Conservation (phyloP, 2,329 filamentous ascomycete genomes). For the Fusarium scirpi region DNA sequence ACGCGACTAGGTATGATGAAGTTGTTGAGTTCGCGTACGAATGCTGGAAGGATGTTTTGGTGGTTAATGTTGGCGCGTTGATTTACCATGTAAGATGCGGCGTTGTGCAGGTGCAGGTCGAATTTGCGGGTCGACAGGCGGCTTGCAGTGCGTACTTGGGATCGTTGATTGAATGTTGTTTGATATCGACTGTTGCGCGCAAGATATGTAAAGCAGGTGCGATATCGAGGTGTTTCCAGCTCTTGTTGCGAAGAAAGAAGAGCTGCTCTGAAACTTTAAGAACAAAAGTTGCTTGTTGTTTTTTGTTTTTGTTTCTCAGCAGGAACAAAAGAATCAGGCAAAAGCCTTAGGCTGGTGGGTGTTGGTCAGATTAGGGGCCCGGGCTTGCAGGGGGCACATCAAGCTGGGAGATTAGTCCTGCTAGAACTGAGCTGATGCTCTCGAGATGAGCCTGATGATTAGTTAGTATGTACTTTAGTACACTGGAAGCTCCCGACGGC, state of each 20-base stretch:
- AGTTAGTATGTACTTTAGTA: not conserved
- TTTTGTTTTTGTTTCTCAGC: conserved; percentile 31
- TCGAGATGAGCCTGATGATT: conserved; percentile 21
- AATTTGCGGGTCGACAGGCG: conserved; percentile 9
- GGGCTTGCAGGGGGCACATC: conserved; percentile 39
- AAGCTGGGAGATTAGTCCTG: conserved; percentile 44
- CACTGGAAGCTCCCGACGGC: conserved; percentile 6
- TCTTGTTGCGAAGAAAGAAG: not conserved
- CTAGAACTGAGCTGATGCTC: conserved; percentile 34
- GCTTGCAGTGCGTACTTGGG: conserved; percentile 10
- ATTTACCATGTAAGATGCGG: conserved; percentile 37
- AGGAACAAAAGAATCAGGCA: conserved; percentile 29
- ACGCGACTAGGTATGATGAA: conserved; percentile 39
- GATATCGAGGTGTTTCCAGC: conserved; percentile 2
- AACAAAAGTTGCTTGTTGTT: conserved; percentile 35
- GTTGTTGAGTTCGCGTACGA: conserved; percentile 21
- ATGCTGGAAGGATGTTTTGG: conserved; percentile 30
- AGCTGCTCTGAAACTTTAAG: conserved; percentile 10
- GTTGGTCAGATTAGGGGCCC: conserved; percentile 47
- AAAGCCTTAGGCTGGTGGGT: conserved; percentile 33
- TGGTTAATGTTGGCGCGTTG: conserved; percentile 32
- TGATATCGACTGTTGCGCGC: conserved; percentile 22
- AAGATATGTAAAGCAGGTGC: conserved; percentile 11
- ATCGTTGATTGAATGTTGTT: conserved; percentile 9
- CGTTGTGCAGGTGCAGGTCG: conserved; percentile 20